phyloP scores from a whole-genome alignment of 768 basidiomycete genomes.

The Astraeus odoratus region DNA sequence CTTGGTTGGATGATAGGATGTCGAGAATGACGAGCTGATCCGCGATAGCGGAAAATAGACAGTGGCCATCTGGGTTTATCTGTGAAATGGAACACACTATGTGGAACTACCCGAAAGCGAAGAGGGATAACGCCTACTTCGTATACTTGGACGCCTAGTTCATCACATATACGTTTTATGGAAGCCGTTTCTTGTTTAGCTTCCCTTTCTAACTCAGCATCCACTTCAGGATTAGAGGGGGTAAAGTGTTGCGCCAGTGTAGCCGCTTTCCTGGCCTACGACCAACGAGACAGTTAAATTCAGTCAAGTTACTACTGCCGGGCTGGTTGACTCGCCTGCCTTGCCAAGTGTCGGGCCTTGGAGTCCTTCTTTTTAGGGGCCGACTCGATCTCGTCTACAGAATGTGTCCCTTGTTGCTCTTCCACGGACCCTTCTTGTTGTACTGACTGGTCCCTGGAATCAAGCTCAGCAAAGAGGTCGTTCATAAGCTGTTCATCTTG shows the following conservation, averaged over 20 bases:
- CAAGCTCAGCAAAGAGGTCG: constrained; percentile 71
- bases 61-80: constrained; percentile 95
- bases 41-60: constrained; percentile 89
- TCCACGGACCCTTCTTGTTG: constrained; percentile 44
- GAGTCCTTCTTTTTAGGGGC: constrained; percentile 43
- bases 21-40: constrained; percentile 82
- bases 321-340: constrained; percentile 48
- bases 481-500: constrained; percentile 62
- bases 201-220: constrained; percentile 55
- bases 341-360: constrained; percentile 60
- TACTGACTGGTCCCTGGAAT: constrained; percentile 47
- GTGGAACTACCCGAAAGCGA: too few species aligned
- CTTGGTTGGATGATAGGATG: constrained; percentile 49
- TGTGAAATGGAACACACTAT: constrained; percentile 32
- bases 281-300: constrained; percentile 3
- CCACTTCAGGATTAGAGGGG: constrained; percentile 48
- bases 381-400: constrained; percentile 16
- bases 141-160: constrained; percentile 55
- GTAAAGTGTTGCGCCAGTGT: constrained; percentile 47
- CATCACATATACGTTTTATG: constrained; percentile 59
- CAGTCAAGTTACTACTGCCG: neutral
- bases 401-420: constrained; percentile 34
- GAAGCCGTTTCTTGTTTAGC: constrained; percentile 60
- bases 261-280: constrained; percentile 67
- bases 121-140: constrained; percentile 56